Base-by-base conservation (phyloP, 148 eudicot genomes). In the Pharnaceum exiguum region DNA sequence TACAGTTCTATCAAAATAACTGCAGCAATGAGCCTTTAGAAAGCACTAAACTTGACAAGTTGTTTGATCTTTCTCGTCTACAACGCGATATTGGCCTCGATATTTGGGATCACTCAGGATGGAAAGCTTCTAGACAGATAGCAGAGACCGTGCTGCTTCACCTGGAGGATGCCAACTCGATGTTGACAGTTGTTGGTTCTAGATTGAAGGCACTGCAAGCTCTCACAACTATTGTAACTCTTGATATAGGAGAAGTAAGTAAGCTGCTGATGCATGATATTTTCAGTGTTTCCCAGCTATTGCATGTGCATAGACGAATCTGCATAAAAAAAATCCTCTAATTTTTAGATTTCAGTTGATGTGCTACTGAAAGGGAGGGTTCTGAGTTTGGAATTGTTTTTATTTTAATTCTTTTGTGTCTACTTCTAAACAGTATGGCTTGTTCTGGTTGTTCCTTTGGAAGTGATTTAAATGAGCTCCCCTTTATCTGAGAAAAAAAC, bases 181-280 rank as follows among this genome's bases (percentile, higher is more conserved):
- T 74, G 84, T 18, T 75, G 74, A 46, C 77, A 68, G 76, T 74
- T 45, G 51, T 84, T 61, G 71, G 63, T 63, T 76, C 96, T 36
- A 89, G 87, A 76, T 85, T 83, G 38, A 80, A 78, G 37, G 76
- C 87, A 59, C 52, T 86, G 66, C 77, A 77, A 69, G 87, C 87
- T 16, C 78, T 89, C 76, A 62, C 63, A 56, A 70, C 76, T 37
- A 44, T 86, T 57, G 51, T 89, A 51, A 71, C 82, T 46, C 63
- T 77, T 45, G 65, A 70, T 49, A 63, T 30, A 27, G 84, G 68
- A 58, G 70, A 78, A 62, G 95, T 89, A 49, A 82, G 99, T 75
- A 54, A 29, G 46, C 45, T 58, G 29, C 30, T 51, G 15, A 27
- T 17, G 38, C 57, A 51, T 31, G 16, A 19, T 12, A 25, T 22